These are phyloP conservation scores for Sarocladium strictum DNA, from an alignment of 2,329 filamentous ascomycete genomes.

Conservation along the genomic window DNA sequence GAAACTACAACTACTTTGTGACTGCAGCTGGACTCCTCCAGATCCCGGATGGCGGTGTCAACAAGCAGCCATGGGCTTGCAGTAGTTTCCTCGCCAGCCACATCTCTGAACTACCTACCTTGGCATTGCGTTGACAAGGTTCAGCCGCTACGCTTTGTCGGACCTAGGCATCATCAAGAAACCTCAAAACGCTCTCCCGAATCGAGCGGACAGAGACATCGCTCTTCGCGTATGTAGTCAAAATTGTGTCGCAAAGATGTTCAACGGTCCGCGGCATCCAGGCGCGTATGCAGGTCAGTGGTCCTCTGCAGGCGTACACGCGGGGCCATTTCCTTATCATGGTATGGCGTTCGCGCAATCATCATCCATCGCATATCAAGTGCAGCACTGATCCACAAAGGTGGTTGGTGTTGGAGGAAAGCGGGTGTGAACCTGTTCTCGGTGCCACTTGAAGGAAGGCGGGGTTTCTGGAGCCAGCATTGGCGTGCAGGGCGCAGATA, in stretches of 20 bases:
- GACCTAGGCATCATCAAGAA: background rate
- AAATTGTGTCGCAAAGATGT: too few species aligned
- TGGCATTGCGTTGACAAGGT: background rate
- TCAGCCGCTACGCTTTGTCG: background rate
- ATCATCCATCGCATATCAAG: background rate
- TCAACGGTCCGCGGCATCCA: background rate
- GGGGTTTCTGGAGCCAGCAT: background rate
- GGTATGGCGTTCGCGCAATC: constrained; percentile 4
- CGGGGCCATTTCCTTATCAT: background rate
- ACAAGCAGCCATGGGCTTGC: too few species aligned
- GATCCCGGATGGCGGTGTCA: too few species aligned
- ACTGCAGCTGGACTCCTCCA: too few species aligned
- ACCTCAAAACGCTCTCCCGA: background rate
- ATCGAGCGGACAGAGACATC: too few species aligned
- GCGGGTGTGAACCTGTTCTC: background rate
- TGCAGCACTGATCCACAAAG: background rate
- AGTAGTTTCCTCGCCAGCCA: too few species aligned
- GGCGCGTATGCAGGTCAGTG: background rate
- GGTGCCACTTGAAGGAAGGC: background rate
- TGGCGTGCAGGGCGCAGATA: background rate
- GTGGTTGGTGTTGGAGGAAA: background rate
- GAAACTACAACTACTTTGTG: too few species aligned
- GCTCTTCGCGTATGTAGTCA: too few species aligned
- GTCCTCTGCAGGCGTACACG: background rate
- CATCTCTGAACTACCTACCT: too few species aligned